phyloP scores from a whole-genome alignment of 345 rosid genomes.

The Odontarrhena argentea region DNA sequence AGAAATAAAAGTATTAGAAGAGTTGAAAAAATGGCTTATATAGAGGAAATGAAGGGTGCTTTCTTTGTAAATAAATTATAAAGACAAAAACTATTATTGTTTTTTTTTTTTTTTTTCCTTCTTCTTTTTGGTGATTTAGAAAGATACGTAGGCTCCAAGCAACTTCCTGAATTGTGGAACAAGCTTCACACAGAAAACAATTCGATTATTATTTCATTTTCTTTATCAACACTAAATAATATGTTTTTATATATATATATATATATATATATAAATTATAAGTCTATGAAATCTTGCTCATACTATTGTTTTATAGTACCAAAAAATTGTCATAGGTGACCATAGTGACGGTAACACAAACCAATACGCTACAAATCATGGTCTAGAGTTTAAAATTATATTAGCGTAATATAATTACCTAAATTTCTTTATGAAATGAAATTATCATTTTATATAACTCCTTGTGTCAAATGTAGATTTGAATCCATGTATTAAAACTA shows the following conservation, averaged over 20 bases:
- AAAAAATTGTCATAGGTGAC: no score
- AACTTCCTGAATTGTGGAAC: conserved; percentile 51
- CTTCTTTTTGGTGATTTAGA: conserved; percentile 41
- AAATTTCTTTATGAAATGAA: no score
- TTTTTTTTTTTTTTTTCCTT: conserved; percentile 17
- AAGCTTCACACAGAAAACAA: conserved; percentile 52
- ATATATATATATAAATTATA: not conserved
- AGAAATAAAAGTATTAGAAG: conserved; percentile 47
- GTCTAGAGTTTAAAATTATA: no score
- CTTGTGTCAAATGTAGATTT: no score
- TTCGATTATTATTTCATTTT: conserved; percentile 4
- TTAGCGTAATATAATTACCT: no score
- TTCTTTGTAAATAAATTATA: conserved; percentile 14
- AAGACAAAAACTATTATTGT: conserved; percentile 22
- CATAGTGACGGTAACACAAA: no score
- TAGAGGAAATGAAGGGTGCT: conserved; percentile 52
- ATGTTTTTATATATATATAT: not conserved
- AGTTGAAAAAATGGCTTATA: conserved; percentile 51
- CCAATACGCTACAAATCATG: no score
- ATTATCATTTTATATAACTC: no score
- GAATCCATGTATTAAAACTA: no score
- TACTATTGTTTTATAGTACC: no score
- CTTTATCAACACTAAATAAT: not conserved
- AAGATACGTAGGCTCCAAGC: conserved; percentile 85
- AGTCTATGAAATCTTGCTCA: not conserved